These are phyloP conservation scores for Phytophthora brassicae DNA, from an alignment of 352 stramenopile genomes.

Conservation along the genomic window DNA sequence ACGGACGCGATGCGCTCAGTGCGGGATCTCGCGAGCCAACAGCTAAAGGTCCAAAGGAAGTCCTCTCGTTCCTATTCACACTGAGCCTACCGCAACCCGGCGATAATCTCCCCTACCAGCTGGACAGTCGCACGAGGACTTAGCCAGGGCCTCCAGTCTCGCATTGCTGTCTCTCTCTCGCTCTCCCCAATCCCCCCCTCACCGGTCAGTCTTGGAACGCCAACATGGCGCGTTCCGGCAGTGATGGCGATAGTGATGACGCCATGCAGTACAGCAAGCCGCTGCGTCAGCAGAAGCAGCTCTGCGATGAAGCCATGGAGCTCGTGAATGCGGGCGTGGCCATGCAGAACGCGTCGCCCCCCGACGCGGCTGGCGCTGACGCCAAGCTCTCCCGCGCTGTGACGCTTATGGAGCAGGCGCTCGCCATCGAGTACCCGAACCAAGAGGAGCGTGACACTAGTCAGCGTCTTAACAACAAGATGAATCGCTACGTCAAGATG, in stretches of 20 bases:
- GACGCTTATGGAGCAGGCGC: conserved; percentile 73
- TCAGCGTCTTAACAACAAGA: conserved; percentile 79
- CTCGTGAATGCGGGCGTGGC: conserved; percentile 81
- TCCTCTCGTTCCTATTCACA: not conserved
- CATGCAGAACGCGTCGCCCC: conserved; percentile 70
- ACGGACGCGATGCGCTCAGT: conserved; percentile 15
- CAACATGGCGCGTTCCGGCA: conserved; percentile 51
- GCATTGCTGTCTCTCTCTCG: conserved; percentile 23
- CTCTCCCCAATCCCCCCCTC: not conserved
- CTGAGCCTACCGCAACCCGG: conserved; percentile 24
- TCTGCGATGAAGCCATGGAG: conserved; percentile 82
- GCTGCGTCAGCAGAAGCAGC: conserved; percentile 70
- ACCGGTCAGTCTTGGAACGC: conserved; percentile 38
- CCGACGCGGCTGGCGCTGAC: conserved; percentile 53
- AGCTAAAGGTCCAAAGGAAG: conserved; percentile 28
- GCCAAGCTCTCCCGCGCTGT: conserved; percentile 71
- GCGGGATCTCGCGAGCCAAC: conserved; percentile 31
- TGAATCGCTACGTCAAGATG: conserved; percentile 88
- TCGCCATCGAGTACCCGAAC: conserved; percentile 74
- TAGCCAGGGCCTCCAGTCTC: conserved; percentile 20
- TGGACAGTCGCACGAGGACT: conserved; percentile 31
- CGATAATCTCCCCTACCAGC: conserved; percentile 33
- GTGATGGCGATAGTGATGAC: conserved; percentile 66
- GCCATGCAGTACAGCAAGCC: conserved; percentile 55
- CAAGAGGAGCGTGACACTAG: conserved; percentile 74